phyloP scores from a whole-genome alignment of 2,329 filamentous ascomycete species.

The Trichoderma lentiforme region DNA sequence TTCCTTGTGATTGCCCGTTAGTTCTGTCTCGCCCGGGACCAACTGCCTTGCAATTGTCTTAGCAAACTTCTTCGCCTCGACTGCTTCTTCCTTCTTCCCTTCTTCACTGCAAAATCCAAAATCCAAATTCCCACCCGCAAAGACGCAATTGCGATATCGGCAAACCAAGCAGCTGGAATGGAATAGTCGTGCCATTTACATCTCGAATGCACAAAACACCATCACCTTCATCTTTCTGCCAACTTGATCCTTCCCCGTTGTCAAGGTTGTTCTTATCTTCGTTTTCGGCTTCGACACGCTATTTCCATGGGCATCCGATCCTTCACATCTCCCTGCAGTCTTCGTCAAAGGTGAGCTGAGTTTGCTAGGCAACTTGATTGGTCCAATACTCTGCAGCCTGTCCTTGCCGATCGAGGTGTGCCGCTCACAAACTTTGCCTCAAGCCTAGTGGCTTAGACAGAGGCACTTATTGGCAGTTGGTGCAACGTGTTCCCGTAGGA shows the following conservation, averaged over 20 bases:
- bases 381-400: not conserved
- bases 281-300: not conserved
- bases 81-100: not conserved
- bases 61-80: not conserved
- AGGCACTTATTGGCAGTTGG: not conserved
- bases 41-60: not conserved
- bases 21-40: not conserved
- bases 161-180: not conserved
- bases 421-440: not conserved
- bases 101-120: not conserved
- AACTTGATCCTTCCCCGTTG: not conserved
- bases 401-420: constrained; percentile 1
- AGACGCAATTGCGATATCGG: not conserved
- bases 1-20: not conserved
- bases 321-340: not conserved
- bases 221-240: not conserved
- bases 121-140: not conserved
- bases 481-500: constrained; percentile 13
- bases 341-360: constrained; percentile 15
- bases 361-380: constrained; percentile 9
- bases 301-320: not conserved
- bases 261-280: no score
- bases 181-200: not conserved
- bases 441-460: constrained; percentile 13
- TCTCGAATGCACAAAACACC: not conserved